Evolutionary conservation across 2,329 filamentous ascomycete genomes (phyloP).

Genomic region (Dothistroma septosporum): DNA sequence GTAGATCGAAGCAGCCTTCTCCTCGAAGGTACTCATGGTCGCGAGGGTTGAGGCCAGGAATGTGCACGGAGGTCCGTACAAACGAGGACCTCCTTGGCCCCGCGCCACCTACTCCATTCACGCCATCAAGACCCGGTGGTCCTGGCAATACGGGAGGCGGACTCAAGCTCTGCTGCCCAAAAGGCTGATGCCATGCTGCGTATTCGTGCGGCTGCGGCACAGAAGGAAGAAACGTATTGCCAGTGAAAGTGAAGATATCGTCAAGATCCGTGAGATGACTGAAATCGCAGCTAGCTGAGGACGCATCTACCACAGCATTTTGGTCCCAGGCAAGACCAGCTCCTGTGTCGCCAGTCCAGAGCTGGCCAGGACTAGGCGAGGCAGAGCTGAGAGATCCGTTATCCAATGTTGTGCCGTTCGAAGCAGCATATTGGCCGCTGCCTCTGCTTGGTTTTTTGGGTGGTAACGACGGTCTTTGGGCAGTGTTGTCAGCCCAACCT

Average conservation of each 20-base stretch:
- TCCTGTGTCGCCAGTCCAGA: slow-evolving; percentile 16
- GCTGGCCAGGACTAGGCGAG: slow-evolving; percentile 18
- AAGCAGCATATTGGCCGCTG: neutral
- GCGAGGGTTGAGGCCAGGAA: slow-evolving; percentile 19
- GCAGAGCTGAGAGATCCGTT: slow-evolving; percentile 21
- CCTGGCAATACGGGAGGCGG: slow-evolving; percentile 13
- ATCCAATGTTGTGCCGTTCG: slow-evolving; percentile 13
- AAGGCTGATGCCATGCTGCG: slow-evolving; percentile 13
- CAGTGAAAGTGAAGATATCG: slow-evolving; percentile 24
- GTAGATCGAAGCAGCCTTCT: slow-evolving; percentile 19
- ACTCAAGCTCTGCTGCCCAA: slow-evolving; percentile 12
- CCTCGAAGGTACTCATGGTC: slow-evolving; percentile 18
- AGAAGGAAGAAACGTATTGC: slow-evolving; percentile 18
- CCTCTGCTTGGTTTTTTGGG: slow-evolving; percentile 8
- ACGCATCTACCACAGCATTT: slow-evolving; percentile 15
- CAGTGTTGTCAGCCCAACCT: slow-evolving; percentile 10
- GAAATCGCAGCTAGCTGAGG: slow-evolving; percentile 22
- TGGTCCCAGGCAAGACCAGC: slow-evolving; percentile 19
- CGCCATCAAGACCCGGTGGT: slow-evolving; percentile 6
- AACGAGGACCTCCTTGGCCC: slow-evolving; percentile 12
- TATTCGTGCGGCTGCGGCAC: slow-evolving; percentile 13
- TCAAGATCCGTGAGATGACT: slow-evolving; percentile 22
- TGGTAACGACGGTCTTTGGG: slow-evolving; percentile 9
- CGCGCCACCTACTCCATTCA: slow-evolving; percentile 7
- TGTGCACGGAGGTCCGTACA: slow-evolving; percentile 12